Conservation (phyloP, 1,284 basidiomycete genomes). For the Apiotrichum siamense region DNA sequence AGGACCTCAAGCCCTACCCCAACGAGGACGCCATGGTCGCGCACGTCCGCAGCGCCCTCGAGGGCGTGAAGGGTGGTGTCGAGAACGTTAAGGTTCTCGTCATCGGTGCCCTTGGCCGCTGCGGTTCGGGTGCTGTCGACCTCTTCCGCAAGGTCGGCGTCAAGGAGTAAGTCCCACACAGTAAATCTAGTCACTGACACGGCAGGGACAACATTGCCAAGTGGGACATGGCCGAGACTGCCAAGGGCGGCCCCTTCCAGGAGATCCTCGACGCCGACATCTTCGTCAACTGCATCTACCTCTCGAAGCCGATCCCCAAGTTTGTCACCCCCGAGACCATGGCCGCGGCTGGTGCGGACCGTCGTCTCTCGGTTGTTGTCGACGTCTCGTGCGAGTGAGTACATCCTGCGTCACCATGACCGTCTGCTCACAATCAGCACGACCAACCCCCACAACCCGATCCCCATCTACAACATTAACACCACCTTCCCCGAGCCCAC, state of each 20-base stretch:
- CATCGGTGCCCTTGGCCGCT: constrained; percentile 92
- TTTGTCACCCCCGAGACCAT: constrained; percentile 78
- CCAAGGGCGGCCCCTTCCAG: constrained; percentile 92
- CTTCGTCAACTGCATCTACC: constrained; percentile 99
- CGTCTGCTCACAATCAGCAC: constrained; percentile 51
- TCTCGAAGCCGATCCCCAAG: constrained; percentile 78
- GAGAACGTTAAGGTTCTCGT: constrained; percentile 83
- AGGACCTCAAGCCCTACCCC: constrained; percentile 64
- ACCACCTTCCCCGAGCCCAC: constrained; percentile 94
- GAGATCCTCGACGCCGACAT: constrained; percentile 97
- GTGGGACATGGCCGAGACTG: constrained; percentile 97
- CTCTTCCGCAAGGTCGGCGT: constrained; percentile 90
- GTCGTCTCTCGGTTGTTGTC: constrained; percentile 78
- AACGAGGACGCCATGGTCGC: constrained; percentile 77
- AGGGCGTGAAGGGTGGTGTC: constrained; percentile 54
- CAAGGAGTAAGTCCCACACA: constrained; percentile 58
- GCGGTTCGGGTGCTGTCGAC: constrained; percentile 93
- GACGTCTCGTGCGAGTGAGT: constrained; percentile 90
- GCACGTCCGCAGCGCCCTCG: constrained; percentile 63
- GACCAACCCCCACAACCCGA: constrained; percentile 97
- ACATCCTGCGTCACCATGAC: too few relatives aligned
- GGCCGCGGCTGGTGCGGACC: constrained; percentile 59
- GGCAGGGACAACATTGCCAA: constrained; percentile 84
- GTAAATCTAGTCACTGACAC: constrained; percentile 2
- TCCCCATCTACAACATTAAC: constrained; percentile 92